Evolutionary conservation across 1,284 basidiomycete genomes (phyloP).

Genomic region (Ustilago hordei): DNA sequence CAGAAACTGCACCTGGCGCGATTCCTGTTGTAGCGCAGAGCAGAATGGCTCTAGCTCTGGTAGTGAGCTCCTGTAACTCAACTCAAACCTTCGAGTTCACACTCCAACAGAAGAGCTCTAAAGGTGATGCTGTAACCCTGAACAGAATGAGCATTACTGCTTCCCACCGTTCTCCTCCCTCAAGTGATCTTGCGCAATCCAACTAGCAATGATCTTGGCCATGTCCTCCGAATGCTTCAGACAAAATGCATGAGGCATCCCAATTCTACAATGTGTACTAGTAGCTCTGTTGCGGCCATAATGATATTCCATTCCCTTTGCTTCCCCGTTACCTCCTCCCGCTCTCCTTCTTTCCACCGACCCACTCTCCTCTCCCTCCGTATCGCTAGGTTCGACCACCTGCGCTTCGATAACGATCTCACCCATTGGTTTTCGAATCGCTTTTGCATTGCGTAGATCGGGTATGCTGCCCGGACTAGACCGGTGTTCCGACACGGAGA

Average conservation of each 20-base stretch:
- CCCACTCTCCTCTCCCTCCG: slow-evolving; percentile 9
- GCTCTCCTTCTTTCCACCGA: not conserved
- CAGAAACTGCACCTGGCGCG: not conserved
- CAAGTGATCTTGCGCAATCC: slow-evolving; percentile 39
- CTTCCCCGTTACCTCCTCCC: not conserved
- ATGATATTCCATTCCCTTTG: slow-evolving; percentile 16
- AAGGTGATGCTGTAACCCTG: too few species aligned
- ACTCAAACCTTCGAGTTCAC: too few species aligned
- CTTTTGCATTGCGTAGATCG: slow-evolving; percentile 31
- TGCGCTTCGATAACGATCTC: slow-evolving; percentile 52
- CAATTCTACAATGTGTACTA: slow-evolving; percentile 48
- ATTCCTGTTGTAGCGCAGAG: not conserved
- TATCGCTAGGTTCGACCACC: slow-evolving; percentile 26
- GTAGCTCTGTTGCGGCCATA: slow-evolving; percentile 24
- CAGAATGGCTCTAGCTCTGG: too few species aligned
- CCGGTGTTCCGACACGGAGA: slow-evolving; percentile 39
- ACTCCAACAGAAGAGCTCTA: too few species aligned
- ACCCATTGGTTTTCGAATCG: slow-evolving; percentile 38
- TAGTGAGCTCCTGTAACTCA: too few species aligned
- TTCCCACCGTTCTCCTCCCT: slow-evolving; percentile 6
- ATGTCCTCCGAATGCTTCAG: slow-evolving; percentile 40
- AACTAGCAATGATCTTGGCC: slow-evolving; percentile 33
- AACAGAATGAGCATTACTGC: not conserved
- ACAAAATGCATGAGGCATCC: slow-evolving; percentile 61
- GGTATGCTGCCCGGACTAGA: slow-evolving; percentile 24